Evolutionary conservation across 176 grass and related monocot species (phyloP).

Genomic region (Cenchrus americanus): DNA sequence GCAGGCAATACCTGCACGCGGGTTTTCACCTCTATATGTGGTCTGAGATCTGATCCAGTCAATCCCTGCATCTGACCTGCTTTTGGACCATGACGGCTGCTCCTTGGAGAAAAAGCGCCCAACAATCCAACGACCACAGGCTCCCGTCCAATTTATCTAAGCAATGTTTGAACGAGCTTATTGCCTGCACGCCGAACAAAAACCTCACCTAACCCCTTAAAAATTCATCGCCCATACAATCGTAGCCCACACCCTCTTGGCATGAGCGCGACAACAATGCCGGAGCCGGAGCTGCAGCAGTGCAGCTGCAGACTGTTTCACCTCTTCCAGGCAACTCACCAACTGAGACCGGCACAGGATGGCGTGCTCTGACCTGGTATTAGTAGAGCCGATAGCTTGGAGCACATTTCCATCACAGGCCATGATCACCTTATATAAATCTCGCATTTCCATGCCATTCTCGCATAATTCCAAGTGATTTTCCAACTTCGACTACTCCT

Average conservation of each 20-base stretch:
- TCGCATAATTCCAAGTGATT: background rate
- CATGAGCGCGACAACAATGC: constrained; percentile 26
- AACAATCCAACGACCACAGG: constrained; percentile 40
- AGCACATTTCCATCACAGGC: background rate
- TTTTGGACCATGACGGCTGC: constrained; percentile 26
- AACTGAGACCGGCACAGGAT: constrained; percentile 11
- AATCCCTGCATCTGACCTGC: constrained; percentile 32
- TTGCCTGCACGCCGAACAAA: constrained; percentile 47
- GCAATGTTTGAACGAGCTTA: constrained; percentile 31
- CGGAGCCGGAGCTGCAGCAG: background rate
- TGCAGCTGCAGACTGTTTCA: background rate
- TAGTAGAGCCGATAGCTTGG: background rate
- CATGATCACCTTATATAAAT: constrained; percentile 21
- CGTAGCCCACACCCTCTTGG: constrained; percentile 15
- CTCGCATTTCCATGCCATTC: background rate
- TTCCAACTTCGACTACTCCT: too few relatives aligned
- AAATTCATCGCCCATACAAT: constrained; percentile 9
- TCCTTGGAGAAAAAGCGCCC: background rate
- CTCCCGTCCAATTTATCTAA: constrained; percentile 27
- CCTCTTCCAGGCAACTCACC: constrained; percentile 44
- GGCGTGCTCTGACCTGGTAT: constrained; percentile 54
- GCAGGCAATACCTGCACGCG: background rate
- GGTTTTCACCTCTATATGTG: background rate
- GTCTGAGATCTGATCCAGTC: constrained; percentile 26
- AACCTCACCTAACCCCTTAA: constrained; percentile 38